A percentile compares a stretch with the other conserved stretches of the same genome.
Evolutionary conservation across 352 stramenopile species (phyloP).

Genomic region (Pythium chondricola): DNA sequence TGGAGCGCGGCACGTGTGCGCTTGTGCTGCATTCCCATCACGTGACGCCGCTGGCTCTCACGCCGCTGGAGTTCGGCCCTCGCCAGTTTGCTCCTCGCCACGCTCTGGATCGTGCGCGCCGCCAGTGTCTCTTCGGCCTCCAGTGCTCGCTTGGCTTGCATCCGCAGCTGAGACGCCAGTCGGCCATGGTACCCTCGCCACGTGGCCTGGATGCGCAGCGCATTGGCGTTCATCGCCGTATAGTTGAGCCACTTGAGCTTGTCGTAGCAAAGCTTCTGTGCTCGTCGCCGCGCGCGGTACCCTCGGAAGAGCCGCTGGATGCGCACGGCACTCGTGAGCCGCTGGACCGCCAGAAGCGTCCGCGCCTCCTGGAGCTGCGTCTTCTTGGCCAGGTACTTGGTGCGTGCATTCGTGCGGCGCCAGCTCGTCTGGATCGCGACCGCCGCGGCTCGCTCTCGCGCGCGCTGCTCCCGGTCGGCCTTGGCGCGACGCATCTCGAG

Average conservation of each 20-base stretch:
- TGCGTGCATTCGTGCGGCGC: conserved; percentile 25
- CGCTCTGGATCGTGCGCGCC: conserved; percentile 51
- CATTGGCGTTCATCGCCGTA: conserved; percentile 48
- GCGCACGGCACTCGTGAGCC: conserved; percentile 37
- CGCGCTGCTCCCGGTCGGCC: conserved; percentile 15
- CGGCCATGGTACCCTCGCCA: conserved; percentile 76
- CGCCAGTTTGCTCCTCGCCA: conserved; percentile 49
- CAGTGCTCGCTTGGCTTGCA: conserved; percentile 43
- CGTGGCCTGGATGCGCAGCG: conserved; percentile 65
- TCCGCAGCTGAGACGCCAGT: conserved; percentile 43
- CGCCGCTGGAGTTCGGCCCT: conserved; percentile 24
- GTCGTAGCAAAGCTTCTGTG: conserved; percentile 48
- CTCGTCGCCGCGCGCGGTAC: conserved; percentile 40
- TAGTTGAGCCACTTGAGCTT: conserved; percentile 67
- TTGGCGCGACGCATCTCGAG: conserved; percentile 36
- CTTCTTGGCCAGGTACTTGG: conserved; percentile 27
- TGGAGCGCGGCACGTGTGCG: conserved; percentile 32
- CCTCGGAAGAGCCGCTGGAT: conserved; percentile 66
- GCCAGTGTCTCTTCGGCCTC: conserved; percentile 49
- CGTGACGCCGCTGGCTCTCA: conserved; percentile 18
- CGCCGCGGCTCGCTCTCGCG: conserved; percentile 27
- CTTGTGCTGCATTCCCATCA: conserved; percentile 24
- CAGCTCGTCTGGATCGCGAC: conserved; percentile 47
- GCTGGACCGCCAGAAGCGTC: conserved; percentile 28
- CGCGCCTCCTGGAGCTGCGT: conserved; percentile 24